Base-by-base conservation (phyloP, 345 rosid species). In the Hibiscus tridactylites region DNA sequence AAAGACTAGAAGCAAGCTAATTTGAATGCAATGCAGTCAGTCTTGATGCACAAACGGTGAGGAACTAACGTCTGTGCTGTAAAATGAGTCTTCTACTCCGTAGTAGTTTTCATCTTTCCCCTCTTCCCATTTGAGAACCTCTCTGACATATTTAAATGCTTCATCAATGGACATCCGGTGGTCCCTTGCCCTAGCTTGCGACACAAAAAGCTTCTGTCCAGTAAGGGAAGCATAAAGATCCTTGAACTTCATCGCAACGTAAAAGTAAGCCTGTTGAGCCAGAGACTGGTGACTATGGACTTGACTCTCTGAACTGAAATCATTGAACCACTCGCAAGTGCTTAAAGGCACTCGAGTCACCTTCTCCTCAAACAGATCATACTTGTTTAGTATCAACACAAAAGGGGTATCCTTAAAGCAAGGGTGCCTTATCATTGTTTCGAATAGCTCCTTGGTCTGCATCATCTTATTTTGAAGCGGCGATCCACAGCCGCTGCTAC, bases 61-160 rank as follows among this genome's bases (percentile, higher is more conserved):
- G 29, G 98, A 91, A 79, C 98, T 94, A 94, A 35, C 54, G 67
- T 91, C 97, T 0, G 96, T 95, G 79, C 99, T 95, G 74, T 90
- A 90, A 78, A 82, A 89, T 0, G 96, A 95, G 79, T 95, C 98
- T 81, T 95, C 97, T 42, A 72, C 84, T 28, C 83, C 90, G 8
- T 79, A 89, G 73, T 82, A 95, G 80, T 74, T 83, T 9, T 83
- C 97, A 26, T 87, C 99, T 79, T 85, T 95, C 85, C 91, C 99
- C 85, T 95, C 99, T 5, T 89, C 94, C 99, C 98, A 95, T 75
- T 87, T 95, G 65, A 95, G 85, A 74, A 95, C 94, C 84, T 95
- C 98, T 78, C 98, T 88, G 61, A 85, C 81, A 73, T 88, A 92
- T 84, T 90, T 92, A 68, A 92, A 95, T 29, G 94, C 96, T 73